A percentile compares a stretch with the other conserved stretches of the same genome.
Evolutionary conservation across 1,284 basidiomycete genomes (phyloP).

Genomic region (Mycosarcoma maydis): DNA sequence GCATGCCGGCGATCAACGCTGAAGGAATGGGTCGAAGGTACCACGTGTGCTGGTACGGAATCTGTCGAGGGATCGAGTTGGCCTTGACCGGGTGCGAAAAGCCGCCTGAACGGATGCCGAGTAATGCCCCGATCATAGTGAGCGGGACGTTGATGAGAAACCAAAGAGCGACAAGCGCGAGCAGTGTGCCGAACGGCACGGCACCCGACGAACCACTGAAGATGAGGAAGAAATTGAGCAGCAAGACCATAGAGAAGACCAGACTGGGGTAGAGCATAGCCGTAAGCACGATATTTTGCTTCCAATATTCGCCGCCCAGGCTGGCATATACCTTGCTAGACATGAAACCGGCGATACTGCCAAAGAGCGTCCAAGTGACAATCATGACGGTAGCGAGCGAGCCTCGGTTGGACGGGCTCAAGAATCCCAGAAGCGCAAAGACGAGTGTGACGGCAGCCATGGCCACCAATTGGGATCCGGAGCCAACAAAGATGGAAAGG

Average conservation of each 20-base stretch:
- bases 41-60: conserved; percentile 66
- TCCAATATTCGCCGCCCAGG: conserved; percentile 81
- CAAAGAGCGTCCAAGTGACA: conserved; percentile 93
- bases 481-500: conserved; percentile 86
- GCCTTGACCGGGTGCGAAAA: conserved; percentile 84
- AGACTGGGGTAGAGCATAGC: conserved; percentile 88
- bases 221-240: conserved; percentile 71
- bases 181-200: conserved; percentile 91
- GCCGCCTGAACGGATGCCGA: conserved; percentile 88
- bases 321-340: conserved; percentile 85
- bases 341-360: conserved; percentile 87
- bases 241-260: conserved; percentile 64
- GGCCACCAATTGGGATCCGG: conserved; percentile 85
- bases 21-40: conserved; percentile 72
- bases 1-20: conserved; percentile 84
- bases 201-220: conserved; percentile 89
- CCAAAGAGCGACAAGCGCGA: conserved; percentile 90
- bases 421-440: conserved; percentile 95
- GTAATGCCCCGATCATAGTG: conserved; percentile 72
- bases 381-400: conserved; percentile 95
- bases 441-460: conserved; percentile 94
- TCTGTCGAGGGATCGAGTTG: conserved; percentile 81
- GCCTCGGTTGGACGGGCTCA: conserved; percentile 94
- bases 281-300: conserved; percentile 86
- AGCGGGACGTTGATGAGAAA: conserved; percentile 90